Conservation (phyloP, 805 yeast species). For the Candida succiphila region DNA sequence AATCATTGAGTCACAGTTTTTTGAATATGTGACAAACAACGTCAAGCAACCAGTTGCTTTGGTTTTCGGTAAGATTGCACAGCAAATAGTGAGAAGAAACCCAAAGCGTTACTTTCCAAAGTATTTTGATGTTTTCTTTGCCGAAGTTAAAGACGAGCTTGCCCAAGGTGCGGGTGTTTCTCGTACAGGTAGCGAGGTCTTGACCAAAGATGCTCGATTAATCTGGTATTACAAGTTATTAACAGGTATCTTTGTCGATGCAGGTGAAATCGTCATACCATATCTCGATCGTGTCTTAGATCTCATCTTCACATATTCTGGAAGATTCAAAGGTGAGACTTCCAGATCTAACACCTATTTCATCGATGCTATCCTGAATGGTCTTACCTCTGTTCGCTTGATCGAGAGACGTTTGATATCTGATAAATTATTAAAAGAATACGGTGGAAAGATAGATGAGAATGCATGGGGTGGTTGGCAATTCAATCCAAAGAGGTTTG, state of each 20-base stretch:
- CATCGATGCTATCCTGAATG: slow-evolving; percentile 49
- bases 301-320: slow-evolving; percentile 37
- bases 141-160: slow-evolving; percentile 55
- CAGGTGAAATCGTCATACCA: slow-evolving; percentile 39
- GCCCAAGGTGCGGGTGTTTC: slow-evolving; percentile 77
- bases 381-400: slow-evolving; percentile 52
- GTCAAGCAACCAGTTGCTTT: slow-evolving; percentile 53
- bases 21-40: slow-evolving; percentile 50
- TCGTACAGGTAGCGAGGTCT: slow-evolving; percentile 53
- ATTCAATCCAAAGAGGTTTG: slow-evolving; percentile 41
- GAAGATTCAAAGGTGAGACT: slow-evolving; percentile 43
- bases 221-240: slow-evolving; percentile 63
- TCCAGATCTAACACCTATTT: slow-evolving; percentile 50
- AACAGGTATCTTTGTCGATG: slow-evolving; percentile 61
- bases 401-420: slow-evolving; percentile 45
- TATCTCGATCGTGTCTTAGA: slow-evolving; percentile 35
- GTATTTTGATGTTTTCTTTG: slow-evolving; percentile 34
- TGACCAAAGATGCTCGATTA: slow-evolving; percentile 70
- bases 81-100: slow-evolving; percentile 58
- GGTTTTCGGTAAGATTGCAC: slow-evolving; percentile 62
- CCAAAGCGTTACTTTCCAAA: slow-evolving; percentile 36
- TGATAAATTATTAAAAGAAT: slow-evolving; percentile 27
- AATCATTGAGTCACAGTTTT: slow-evolving; percentile 34
- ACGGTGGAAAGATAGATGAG: slow-evolving; percentile 29
- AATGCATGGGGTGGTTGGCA: slow-evolving; percentile 73